Conservation (phyloP, 352 stramenopile species). For the Globisporangium emineosum region DNA sequence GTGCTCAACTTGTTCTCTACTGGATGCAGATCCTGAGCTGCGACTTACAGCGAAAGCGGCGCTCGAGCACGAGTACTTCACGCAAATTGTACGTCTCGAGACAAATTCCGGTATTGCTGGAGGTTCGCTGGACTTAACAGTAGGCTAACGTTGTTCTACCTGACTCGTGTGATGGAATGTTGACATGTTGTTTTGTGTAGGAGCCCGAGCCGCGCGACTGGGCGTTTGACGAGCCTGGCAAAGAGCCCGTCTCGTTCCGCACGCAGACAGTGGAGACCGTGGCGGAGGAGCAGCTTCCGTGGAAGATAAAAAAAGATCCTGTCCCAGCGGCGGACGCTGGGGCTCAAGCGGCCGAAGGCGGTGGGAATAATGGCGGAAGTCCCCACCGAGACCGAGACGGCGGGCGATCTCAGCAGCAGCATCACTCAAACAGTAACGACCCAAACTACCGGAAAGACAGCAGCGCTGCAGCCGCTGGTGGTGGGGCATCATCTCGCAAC, state of each 20-base stretch:
- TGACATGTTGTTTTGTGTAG: constrained; percentile 30
- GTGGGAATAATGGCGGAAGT: constrained; percentile 9
- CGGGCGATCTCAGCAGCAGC: constrained; percentile 25
- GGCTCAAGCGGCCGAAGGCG: constrained; percentile 17
- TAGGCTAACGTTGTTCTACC: no score
- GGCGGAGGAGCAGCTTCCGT: constrained; percentile 66
- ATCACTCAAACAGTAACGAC: constrained; percentile 17
- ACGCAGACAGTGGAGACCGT: constrained; percentile 80
- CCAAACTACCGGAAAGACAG: constrained; percentile 30
- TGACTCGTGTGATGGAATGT: not conserved
- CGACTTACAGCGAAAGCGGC: constrained; percentile 91
- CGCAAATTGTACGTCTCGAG: constrained; percentile 66
- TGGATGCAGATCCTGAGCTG: constrained; percentile 78
- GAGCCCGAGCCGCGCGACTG: constrained; percentile 84
- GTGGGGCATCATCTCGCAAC: constrained; percentile 23
- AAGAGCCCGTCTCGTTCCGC: constrained; percentile 83
- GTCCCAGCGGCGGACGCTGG: constrained; percentile 6
- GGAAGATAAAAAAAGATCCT: constrained; percentile 62
- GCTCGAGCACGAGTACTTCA: constrained; percentile 93
- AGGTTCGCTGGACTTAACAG: no score
- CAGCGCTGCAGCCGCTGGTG: not conserved
- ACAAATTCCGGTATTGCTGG: no score
- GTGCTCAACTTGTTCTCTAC: not conserved
- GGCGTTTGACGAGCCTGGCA: constrained; percentile 84
- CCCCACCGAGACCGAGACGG: constrained; percentile 33